Base-by-base conservation (phyloP, 1,284 basidiomycete species). In the Neotropicomus parvogracilis region DNA sequence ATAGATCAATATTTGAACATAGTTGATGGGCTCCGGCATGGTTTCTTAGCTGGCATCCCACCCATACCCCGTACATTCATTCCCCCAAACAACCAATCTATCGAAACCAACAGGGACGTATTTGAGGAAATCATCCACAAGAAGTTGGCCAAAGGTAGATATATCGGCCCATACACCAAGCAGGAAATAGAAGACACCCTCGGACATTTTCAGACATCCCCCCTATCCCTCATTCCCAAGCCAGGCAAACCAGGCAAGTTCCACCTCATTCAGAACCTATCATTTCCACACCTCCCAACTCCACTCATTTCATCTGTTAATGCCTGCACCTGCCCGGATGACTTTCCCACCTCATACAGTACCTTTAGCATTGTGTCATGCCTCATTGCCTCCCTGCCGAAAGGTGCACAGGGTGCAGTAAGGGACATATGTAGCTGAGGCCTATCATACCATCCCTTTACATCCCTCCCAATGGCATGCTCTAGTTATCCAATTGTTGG, bases 371-470 rank as follows among this genome's bases (percentile, higher is more conserved):
- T 49, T 4, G 16, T 37, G 6, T 10, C 16, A 0, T 1, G 16
- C 1, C 0, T 35, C 0, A 1, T 54, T 0, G 17, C 43, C 0
- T 4, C 0, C 24, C 24, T 24, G 5, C 24, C 24, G 4, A 4
- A 4, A 24, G 24, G 24, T 4, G 4, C 24, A 24, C 40, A 53
- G n/a, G 53, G 26, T 0, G 34, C 45, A 0, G 40, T 49, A 0
- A 1, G 28, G 0, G 46, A 55, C 16, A 21, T 56, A n/a, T n/a
- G n/a, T n/a, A 0, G 44, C 46, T 0, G 44, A 56, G 6, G 55
- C 48, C 0, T 55, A 56, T 13, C 6, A 16, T 3, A 58, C 52
- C 0, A 16, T 56, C 1, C 49, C 44, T 0, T 8, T 51, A 0
- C 55, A 24, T 24, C 24, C 24, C 24, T 24, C 24, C 24, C 24